Conservation (phyloP, 129 eudicot genomes). For the Flaveria trinervia region DNA sequence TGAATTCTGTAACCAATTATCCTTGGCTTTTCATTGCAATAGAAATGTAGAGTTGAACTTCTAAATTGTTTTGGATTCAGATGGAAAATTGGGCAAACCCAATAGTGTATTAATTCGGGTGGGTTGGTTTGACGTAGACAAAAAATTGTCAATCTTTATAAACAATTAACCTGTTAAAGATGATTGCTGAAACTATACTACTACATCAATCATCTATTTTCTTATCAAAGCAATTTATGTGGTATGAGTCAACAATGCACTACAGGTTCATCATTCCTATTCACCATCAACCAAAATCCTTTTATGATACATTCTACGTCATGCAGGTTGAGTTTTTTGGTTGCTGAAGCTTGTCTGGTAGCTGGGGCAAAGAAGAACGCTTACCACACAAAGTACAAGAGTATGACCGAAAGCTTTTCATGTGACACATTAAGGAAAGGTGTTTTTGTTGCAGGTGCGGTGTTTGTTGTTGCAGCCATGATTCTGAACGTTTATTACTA, state of each 20-base stretch:
- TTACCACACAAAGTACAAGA: conserved; percentile 80
- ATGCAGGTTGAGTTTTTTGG: conserved; percentile 77
- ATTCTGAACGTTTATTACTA: conserved; percentile 80
- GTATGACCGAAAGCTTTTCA: conserved; percentile 76
- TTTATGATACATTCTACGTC: conserved; percentile 5
- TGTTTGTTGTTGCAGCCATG: conserved; percentile 85
- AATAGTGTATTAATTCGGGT: background rate
- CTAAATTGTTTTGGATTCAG: conserved; percentile 5
- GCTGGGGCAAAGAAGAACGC: conserved; percentile 95
- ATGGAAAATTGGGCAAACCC: background rate
- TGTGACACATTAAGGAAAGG: conserved; percentile 91
- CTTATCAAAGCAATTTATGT: background rate
- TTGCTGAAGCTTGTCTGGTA: conserved; percentile 83
- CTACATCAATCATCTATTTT: background rate
- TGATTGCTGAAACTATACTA: background rate
- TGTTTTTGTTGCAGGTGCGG: conserved; percentile 92
- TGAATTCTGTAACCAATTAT: background rate
- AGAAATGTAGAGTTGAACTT: background rate
- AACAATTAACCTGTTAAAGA: background rate
- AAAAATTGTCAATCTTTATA: too few species aligned
- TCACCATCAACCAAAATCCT: background rate
- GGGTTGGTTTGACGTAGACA: background rate
- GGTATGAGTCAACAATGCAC: background rate
- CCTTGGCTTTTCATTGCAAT: background rate
- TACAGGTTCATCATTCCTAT: background rate